Evolutionary conservation across 768 basidiomycete genomes (phyloP).

Genomic region (Ramaria sp.): DNA sequence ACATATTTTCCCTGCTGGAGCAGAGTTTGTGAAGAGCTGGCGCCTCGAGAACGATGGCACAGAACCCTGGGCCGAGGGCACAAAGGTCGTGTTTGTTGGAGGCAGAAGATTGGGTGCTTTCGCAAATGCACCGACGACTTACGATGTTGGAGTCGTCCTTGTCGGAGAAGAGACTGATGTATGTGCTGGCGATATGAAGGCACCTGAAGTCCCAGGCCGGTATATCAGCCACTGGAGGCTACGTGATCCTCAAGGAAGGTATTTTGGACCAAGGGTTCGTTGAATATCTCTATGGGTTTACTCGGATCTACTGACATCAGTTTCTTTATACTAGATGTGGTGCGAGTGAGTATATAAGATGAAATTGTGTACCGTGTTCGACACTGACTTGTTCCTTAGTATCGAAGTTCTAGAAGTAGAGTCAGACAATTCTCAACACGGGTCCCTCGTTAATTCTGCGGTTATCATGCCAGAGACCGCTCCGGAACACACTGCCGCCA

Average conservation of each 20-base stretch:
- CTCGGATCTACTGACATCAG: not conserved
- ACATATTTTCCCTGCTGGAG: constrained; percentile 69
- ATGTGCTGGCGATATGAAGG: constrained; percentile 71
- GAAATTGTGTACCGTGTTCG: not conserved
- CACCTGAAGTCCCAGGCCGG: constrained; percentile 60
- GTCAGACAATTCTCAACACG: not conserved
- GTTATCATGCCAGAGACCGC: constrained; percentile 3
- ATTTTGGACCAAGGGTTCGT: constrained; percentile 67
- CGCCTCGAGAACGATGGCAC: constrained; percentile 55
- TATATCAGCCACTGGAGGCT: constrained; percentile 75
- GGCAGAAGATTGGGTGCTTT: constrained; percentile 48
- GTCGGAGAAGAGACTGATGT: constrained; percentile 52
- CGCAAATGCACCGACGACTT: constrained; percentile 18
- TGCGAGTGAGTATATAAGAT: constrained; percentile 5
- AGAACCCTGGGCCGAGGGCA: constrained; percentile 54
- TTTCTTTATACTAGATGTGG: constrained; percentile 4
- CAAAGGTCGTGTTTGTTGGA: constrained; percentile 59
- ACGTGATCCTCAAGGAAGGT: constrained; percentile 40
- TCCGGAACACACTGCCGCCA: not conserved
- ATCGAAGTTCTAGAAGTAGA: not conserved
- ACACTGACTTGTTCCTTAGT: not conserved
- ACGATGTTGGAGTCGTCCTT: constrained; percentile 44
- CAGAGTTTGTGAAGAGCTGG: constrained; percentile 83
- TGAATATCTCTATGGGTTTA: not conserved
- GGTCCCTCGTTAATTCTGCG: constrained; percentile 3